phyloP scores from a whole-genome alignment of 495 filamentous ascomycete genomes.

The Aspergillus ellipticus region DNA sequence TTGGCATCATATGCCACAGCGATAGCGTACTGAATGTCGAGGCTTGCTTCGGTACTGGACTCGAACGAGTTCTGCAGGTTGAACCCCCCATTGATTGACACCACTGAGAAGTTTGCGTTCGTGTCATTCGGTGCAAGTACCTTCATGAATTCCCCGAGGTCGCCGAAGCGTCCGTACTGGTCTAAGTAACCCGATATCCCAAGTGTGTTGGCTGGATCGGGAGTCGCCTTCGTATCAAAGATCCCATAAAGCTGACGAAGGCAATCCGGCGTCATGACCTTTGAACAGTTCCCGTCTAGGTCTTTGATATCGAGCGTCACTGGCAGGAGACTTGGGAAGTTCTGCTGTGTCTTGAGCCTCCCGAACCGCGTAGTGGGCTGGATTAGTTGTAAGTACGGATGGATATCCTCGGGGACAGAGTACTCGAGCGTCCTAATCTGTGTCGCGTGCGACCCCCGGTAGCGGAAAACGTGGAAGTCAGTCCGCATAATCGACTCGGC shows the following conservation, averaged over 20 bases:
- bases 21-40: constrained; percentile 69
- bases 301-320: constrained; percentile 23
- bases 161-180: constrained; percentile 58
- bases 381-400: constrained; percentile 46
- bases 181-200: constrained; percentile 70
- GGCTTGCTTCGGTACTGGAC: constrained; percentile 57
- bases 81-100: constrained; percentile 56
- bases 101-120: constrained; percentile 58
- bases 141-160: constrained; percentile 52
- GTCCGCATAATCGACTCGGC: constrained; percentile 54
- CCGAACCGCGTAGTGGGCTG: constrained; percentile 57
- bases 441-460: constrained; percentile 28
- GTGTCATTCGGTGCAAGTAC: constrained; percentile 47
- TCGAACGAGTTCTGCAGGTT: constrained; percentile 43
- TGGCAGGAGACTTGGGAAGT: constrained; percentile 19
- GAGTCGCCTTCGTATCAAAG: constrained; percentile 36
- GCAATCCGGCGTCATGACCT: constrained; percentile 54
- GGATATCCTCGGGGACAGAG: constrained; percentile 51
- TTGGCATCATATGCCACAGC: constrained; percentile 56
- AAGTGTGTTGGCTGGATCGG: constrained; percentile 44
- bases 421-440: constrained; percentile 55
- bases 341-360: constrained; percentile 23
- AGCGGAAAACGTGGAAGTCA: constrained; percentile 49
- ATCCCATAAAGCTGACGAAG: constrained; percentile 59
- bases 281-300: constrained; percentile 39